These are phyloP conservation scores for Prototheca wickerhamii DNA, from an alignment of 163 green algal genomes.

Conservation along the genomic window DNA sequence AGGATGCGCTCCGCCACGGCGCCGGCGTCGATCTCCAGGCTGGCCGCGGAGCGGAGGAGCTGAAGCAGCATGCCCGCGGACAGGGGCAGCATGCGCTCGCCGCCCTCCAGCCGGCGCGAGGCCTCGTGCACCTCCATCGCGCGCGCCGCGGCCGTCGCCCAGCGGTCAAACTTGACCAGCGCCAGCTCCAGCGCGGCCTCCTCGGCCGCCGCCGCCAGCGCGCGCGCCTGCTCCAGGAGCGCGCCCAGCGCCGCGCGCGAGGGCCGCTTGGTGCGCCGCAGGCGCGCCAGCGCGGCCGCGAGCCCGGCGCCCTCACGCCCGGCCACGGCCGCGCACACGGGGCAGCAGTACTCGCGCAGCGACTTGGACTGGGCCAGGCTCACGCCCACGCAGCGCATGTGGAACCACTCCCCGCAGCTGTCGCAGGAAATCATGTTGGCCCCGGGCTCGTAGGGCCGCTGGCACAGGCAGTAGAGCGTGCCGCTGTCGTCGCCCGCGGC, in stretches of 20 bases:
- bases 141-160: slow-evolving; percentile 17
- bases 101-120: slow-evolving; percentile 8
- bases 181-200: slow-evolving; percentile 10
- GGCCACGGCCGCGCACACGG: slow-evolving; percentile 34
- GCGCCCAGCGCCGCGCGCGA: slow-evolving; percentile 5
- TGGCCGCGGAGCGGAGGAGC: slow-evolving; percentile 6
- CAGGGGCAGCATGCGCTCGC: slow-evolving; percentile 8
- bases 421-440: slow-evolving; percentile 42
- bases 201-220: slow-evolving; percentile 14
- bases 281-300: neutral
- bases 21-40: slow-evolving; percentile 21
- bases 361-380: slow-evolving; percentile 16
- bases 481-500: too few relatives aligned
- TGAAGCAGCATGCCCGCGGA: slow-evolving; percentile 21
- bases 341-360: slow-evolving; percentile 39
- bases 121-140: slow-evolving; percentile 20
- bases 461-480: slow-evolving; percentile 45
- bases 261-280: slow-evolving; percentile 17
- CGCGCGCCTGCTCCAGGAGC: slow-evolving; percentile 6
- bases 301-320: neutral
- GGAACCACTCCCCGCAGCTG: slow-evolving; percentile 44
- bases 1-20: slow-evolving; percentile 13
- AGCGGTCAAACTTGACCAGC: slow-evolving; percentile 26
- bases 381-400: slow-evolving; percentile 40
- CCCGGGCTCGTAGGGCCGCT: slow-evolving; percentile 24